Conservation (phyloP, 306 rosid genomes). For the Trichosanthes truncata region DNA sequence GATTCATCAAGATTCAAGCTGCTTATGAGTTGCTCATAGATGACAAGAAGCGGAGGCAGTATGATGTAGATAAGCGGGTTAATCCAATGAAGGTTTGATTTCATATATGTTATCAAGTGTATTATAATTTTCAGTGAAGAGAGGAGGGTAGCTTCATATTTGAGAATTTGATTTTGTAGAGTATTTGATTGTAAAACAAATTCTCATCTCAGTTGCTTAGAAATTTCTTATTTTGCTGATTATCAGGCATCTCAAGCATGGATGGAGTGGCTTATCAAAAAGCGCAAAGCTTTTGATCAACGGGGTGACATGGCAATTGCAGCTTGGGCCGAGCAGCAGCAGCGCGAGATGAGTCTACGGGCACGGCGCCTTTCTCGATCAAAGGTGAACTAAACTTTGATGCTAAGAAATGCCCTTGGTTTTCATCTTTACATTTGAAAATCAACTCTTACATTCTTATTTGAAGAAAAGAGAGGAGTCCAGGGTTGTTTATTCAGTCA, state of each 20-base stretch:
- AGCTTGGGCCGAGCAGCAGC: constrained; percentile 99
- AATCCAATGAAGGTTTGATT: constrained; percentile 85
- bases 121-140: neutral
- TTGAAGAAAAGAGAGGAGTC: neutral
- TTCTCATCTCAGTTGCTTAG: neutral
- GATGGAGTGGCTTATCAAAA: constrained; percentile 95
- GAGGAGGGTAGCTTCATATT: neutral
- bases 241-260: constrained; percentile 95
- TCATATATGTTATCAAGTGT: neutral
- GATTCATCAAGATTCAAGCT: constrained; percentile 95
- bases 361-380: constrained; percentile 86
- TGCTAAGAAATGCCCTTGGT: neutral
- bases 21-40: constrained; percentile 85
- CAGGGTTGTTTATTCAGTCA: neutral
- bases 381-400: constrained; percentile 38
- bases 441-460: neutral
- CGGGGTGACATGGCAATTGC: constrained; percentile 95
- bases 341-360: constrained; percentile 66
- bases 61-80: constrained; percentile 75
- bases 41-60: constrained; percentile 47
- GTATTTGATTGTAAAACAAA: neutral
- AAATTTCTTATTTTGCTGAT: constrained; percentile 13
- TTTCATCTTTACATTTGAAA: neutral
- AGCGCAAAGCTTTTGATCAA: constrained; percentile 86
- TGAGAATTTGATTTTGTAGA: neutral